phyloP scores from a whole-genome alignment of 306 rosid genomes.

The Begonia masoniana region DNA sequence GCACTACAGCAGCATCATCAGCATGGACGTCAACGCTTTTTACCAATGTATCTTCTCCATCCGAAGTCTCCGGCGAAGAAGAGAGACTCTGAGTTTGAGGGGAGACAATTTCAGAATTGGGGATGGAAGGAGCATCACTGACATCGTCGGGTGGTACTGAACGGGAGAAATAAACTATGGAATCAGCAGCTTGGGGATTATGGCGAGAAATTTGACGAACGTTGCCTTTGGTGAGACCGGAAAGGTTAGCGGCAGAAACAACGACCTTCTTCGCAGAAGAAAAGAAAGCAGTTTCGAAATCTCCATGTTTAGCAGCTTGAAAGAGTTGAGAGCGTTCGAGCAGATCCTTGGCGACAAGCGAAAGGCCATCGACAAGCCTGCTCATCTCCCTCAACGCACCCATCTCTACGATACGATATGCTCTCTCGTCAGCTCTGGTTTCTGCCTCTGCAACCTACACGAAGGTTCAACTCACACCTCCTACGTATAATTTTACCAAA shows the following conservation, averaged over 20 bases:
- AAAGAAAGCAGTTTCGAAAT: constrained; percentile 31
- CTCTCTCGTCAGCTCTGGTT: too few relatives aligned
- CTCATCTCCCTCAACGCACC: constrained; percentile 21
- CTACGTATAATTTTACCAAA: too few relatives aligned
- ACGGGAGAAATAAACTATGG: constrained; percentile 36
- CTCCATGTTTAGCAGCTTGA: constrained; percentile 18
- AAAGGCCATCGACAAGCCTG: constrained; percentile 50
- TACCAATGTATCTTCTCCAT: background rate
- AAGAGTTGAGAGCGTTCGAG: constrained; percentile 28
- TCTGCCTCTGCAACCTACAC: too few relatives aligned
- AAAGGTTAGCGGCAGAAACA: constrained; percentile 55
- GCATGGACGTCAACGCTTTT: constrained; percentile 5
- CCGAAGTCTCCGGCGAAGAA: background rate
- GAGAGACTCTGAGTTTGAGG: background rate
- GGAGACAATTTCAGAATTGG: constrained; percentile 3
- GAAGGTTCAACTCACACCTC: too few relatives aligned
- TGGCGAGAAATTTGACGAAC: constrained; percentile 26
- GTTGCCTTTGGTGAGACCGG: constrained; percentile 71
- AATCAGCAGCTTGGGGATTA: constrained; percentile 13
- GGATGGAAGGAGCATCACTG: background rate
- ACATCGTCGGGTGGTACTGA: constrained; percentile 7
- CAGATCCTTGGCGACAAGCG: constrained; percentile 58
- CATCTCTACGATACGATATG: constrained; percentile 4
- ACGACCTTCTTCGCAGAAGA: constrained; percentile 27
- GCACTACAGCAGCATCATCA: background rate